Evolutionary conservation across 2,329 filamentous ascomycete genomes (phyloP).

Genomic region (Phialophora verrucosa): DNA sequence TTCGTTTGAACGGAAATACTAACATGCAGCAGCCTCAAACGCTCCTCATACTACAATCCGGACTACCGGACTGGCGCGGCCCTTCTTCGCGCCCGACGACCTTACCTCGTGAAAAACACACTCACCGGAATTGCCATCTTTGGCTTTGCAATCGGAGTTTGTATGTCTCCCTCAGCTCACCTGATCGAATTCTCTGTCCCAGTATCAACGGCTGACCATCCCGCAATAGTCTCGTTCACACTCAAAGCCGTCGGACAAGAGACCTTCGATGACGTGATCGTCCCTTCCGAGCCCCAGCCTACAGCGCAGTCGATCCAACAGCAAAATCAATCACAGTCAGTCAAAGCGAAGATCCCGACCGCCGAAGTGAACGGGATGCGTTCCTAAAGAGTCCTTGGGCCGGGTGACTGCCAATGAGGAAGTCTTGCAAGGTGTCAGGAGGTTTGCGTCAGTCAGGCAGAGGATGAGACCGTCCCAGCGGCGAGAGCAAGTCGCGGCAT

Average conservation of each 20-base stretch:
- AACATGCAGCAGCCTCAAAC: slow-evolving; percentile 49
- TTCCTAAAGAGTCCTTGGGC: slow-evolving; percentile 5
- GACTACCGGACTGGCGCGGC: slow-evolving; percentile 84
- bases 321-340: slow-evolving; percentile 18
- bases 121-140: slow-evolving; percentile 78
- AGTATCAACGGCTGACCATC: neutral
- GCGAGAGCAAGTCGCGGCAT: neutral
- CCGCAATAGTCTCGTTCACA: slow-evolving; percentile 66
- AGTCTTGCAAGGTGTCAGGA: neutral
- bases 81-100: slow-evolving; percentile 86
- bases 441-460: neutral
- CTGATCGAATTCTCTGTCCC: neutral
- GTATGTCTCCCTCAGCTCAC: slow-evolving; percentile 62
- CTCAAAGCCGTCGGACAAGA: slow-evolving; percentile 91
- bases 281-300: slow-evolving; percentile 61
- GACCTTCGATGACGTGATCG: slow-evolving; percentile 92
- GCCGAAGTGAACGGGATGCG: slow-evolving; percentile 24
- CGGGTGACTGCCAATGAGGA: neutral
- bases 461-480: neutral
- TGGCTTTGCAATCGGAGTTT: slow-evolving; percentile 79
- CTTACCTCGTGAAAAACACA: slow-evolving; percentile 89
- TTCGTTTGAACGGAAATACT: neutral
- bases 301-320: slow-evolving; percentile 1
- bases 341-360: slow-evolving; percentile 32
- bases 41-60: slow-evolving; percentile 89